Base-by-base conservation (phyloP, 2,329 filamentous ascomycete genomes). In the Gaeumannomyces tritici region DNA sequence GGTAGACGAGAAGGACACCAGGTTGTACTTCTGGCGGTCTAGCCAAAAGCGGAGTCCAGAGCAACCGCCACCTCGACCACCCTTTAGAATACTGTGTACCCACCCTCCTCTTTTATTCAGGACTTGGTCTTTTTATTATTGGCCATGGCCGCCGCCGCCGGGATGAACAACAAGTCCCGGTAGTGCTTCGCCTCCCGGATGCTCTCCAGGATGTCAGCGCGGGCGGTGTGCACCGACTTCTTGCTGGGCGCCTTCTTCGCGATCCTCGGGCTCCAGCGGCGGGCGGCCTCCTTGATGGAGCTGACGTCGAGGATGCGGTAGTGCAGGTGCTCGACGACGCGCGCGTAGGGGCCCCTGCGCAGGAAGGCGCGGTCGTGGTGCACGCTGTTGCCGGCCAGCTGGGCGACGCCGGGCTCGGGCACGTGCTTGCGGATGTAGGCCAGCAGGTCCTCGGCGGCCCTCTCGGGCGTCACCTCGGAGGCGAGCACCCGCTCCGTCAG, bases 231-330 rank as follows among this genome's bases (percentile, higher is more conserved):
- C 61, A 87, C 77, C 51, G 84, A 85, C 71, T 83, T 83, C 79
- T 98, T 98, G 65, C 71, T 74, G 15, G 93, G 93, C 31, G 84
- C 86, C 57, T 79, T 78, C 3, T 59, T 56, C 18, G 65, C 65
- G 6, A 64, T 79, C n/a, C 79, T 73, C 1, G 81, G 80, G 56
- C 86, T 87, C 93, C 95, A 99, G 57, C 93, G 82, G 66, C 86
- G 84, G 24, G 88, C 89, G 27, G 91, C 93, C 78, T 99, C 95
- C 77, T 98, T 98, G 70, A 98, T 84, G 58, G 87, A 84, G 74
- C 92, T 97, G 62, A 98, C 91, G 73, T 99, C 95, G 59, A 98
- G 77, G 66, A 99, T 89, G 21, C 95, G 85, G 75, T 99, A 92
- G 75, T 96, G 90, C 67, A 99, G 78, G 74, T 95, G 85, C 63